phyloP scores from a whole-genome alignment of 306 rosid genomes.

The Prunus salicina region DNA sequence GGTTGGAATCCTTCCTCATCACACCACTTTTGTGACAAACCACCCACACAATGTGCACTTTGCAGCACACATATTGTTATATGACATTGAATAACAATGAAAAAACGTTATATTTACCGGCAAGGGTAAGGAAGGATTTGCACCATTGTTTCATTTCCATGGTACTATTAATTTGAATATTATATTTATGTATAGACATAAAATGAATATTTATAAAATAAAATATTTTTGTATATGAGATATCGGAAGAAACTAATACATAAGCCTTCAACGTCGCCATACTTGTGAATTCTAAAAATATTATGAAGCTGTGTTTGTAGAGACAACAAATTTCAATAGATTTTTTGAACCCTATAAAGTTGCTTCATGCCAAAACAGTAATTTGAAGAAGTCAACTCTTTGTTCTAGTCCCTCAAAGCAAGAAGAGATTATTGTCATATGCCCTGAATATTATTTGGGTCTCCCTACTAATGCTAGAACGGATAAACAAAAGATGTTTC shows the following conservation, averaged over 20 bases:
- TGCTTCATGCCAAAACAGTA: too few species aligned
- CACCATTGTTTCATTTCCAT: neutral
- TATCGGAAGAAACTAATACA: neutral
- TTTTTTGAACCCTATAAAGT: too few species aligned
- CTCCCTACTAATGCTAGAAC: too few species aligned
- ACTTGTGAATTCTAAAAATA: too few species aligned
- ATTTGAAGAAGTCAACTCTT: too few species aligned
- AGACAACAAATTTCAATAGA: too few species aligned
- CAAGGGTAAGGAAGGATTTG: neutral
- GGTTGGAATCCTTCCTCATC: neutral
- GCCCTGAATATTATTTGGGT: too few species aligned
- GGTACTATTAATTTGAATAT: neutral
- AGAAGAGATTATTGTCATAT: too few species aligned
- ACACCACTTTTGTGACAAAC: neutral
- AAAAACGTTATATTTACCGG: neutral
- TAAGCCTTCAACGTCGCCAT: neutral
- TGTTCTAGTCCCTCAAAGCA: too few species aligned
- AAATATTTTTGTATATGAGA: neutral
- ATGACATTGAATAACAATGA: neutral
- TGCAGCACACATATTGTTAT: neutral
- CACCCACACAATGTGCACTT: neutral
- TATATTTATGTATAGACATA: neutral
- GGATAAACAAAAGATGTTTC: too few species aligned
- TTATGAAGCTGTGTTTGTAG: too few species aligned
- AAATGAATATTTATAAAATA: neutral